These are phyloP conservation scores for Citrus cavaleriei DNA, from an alignment of 345 rosid genomes.

Conservation along the genomic window DNA sequence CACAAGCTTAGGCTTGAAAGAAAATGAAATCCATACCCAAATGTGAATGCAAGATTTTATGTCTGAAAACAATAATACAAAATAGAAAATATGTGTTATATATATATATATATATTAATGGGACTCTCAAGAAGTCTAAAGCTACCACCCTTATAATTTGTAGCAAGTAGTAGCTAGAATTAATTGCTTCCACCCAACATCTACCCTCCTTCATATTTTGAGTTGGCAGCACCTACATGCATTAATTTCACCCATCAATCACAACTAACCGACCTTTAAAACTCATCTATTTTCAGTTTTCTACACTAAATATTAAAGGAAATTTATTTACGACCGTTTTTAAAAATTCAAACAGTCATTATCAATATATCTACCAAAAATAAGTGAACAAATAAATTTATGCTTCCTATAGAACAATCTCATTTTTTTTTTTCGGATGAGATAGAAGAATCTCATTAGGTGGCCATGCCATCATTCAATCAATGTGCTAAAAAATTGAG, in stretches of 20 bases:
- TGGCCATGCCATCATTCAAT: too few relatives aligned
- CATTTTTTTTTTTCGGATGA: too few relatives aligned
- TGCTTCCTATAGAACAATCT: too few relatives aligned
- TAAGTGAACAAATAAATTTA: not conserved
- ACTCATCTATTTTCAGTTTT: conserved; percentile 17
- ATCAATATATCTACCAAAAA: not conserved
- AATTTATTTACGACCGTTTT: not conserved
- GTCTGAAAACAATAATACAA: not conserved
- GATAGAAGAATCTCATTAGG: too few relatives aligned
- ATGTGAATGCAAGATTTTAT: not conserved
- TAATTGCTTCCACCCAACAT: conserved; percentile 38
- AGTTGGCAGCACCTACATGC: conserved; percentile 41
- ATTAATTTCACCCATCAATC: conserved; percentile 39
- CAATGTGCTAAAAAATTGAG: not conserved
- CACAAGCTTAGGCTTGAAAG: not conserved
- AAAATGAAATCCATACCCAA: not conserved
- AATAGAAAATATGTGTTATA: not conserved
- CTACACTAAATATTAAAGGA: conserved; percentile 10
- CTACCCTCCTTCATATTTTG: conserved; percentile 33
- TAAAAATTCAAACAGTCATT: not conserved
- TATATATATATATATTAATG: not conserved
- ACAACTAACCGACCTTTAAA: conserved; percentile 21
- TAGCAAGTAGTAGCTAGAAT: conserved; percentile 23
- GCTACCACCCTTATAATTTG: conserved; percentile 3
- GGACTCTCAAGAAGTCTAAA: conserved; percentile 7